These are phyloP conservation scores for Phaffomyces opuntiae DNA, from an alignment of 805 yeast genomes.

Conservation along the genomic window DNA sequence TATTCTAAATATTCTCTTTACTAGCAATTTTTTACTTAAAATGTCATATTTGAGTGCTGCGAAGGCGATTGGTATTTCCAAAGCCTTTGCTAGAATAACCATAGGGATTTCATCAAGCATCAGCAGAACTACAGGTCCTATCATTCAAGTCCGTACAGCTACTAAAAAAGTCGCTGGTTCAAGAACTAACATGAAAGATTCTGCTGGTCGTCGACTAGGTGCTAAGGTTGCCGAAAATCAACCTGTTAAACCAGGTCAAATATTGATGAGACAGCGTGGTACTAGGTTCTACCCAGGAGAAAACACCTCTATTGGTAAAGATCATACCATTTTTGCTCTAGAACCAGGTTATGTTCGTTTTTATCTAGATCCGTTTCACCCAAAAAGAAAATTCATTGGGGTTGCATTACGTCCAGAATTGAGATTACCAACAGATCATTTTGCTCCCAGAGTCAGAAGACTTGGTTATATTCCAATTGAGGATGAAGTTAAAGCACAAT, in stretches of 20 bases:
- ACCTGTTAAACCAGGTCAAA: conserved; percentile 72
- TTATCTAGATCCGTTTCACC: conserved; percentile 94
- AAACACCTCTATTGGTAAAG: conserved; percentile 83
- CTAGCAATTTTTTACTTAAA: not conserved
- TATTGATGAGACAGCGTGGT: conserved; percentile 91
- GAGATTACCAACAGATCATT: conserved; percentile 80
- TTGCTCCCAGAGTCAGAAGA: conserved; percentile 81
- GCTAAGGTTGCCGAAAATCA: conserved; percentile 79
- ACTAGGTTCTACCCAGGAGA: conserved; percentile 93
- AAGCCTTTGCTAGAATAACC: conserved; percentile 12
- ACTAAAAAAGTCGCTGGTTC: conserved; percentile 94
- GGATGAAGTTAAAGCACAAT: conserved; percentile 42
- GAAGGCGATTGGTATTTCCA: conserved; percentile 8
- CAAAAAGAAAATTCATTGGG: conserved; percentile 84
- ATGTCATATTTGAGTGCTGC: conserved; percentile 16
- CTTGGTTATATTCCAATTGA: conserved; percentile 60
- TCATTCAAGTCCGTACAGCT: conserved; percentile 63
- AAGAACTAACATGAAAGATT: conserved; percentile 87
- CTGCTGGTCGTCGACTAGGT: conserved; percentile 92
- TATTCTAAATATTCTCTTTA: not conserved
- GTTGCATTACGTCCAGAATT: conserved; percentile 63
- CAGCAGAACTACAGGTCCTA: conserved; percentile 2
- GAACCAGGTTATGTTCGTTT: conserved; percentile 93
- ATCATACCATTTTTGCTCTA: conserved; percentile 83
- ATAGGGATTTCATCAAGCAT: conserved; percentile 2